phyloP scores from a whole-genome alignment of 768 basidiomycete species.

The Neoboletus brunneissimus region DNA sequence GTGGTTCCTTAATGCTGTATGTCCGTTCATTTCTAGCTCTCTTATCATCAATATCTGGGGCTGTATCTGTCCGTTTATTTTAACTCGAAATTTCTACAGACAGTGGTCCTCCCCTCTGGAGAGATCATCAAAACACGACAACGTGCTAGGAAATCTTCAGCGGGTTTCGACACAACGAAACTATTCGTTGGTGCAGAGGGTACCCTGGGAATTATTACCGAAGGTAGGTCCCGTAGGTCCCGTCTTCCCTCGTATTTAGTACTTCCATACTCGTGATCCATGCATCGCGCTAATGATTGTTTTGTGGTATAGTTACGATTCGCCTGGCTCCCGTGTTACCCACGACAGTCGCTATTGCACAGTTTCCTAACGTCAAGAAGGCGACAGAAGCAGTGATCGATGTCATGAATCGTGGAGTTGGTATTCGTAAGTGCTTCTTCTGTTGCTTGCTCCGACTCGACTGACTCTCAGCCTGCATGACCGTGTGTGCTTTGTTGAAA shows the following conservation, averaged over 20 bases:
- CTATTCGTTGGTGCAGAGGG: conserved; percentile 83
- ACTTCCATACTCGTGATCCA: neutral
- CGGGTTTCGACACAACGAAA: conserved; percentile 84
- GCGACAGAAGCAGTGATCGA: conserved; percentile 77
- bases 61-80: neutral
- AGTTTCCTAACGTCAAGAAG: conserved; percentile 71
- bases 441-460: neutral
- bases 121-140: conserved; percentile 87
- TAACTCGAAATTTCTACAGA: conserved; percentile 41
- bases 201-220: conserved; percentile 86
- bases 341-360: conserved; percentile 77
- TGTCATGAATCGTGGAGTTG: conserved; percentile 67
- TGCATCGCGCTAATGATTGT: neutral
- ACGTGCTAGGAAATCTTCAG: conserved; percentile 78
- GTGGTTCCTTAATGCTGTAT: conserved; percentile 84
- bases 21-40: conserved; percentile 16
- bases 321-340: conserved; percentile 79
- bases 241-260: neutral
- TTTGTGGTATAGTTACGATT: conserved; percentile 56
- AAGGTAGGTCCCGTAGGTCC: conserved; percentile 44
- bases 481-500: neutral
- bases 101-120: conserved; percentile 85
- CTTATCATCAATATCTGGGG: neutral
- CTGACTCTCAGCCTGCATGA: neutral
- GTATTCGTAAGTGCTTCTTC: conserved; percentile 57